These are phyloP conservation scores for Aspergillus panamensis DNA, from an alignment of 495 filamentous ascomycete genomes.

Conservation along the genomic window DNA sequence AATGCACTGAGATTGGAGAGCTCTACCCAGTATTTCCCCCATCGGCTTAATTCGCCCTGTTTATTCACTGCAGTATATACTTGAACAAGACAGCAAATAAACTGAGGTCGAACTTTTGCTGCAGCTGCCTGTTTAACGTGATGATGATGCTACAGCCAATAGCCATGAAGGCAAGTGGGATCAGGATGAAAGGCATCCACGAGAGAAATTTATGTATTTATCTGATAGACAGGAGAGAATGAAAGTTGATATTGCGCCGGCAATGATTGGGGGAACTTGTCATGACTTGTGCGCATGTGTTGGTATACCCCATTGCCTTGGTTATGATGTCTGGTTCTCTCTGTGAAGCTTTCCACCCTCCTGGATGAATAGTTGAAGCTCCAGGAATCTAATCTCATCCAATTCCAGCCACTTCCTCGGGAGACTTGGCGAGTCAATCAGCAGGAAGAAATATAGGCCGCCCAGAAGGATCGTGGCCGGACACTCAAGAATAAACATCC, in stretches of 20 bases:
- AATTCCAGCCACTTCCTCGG: conserved; percentile 23
- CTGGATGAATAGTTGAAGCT: conserved; percentile 30
- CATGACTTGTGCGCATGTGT: conserved; percentile 29
- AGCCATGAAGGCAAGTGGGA: too few relatives aligned
- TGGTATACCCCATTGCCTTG: conserved; percentile 26
- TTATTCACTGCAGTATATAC: conserved; percentile 21
- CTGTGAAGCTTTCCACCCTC: conserved; percentile 23
- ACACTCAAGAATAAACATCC: conserved; percentile 70
- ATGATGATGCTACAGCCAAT: too few relatives aligned
- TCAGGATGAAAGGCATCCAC: conserved; percentile 36
- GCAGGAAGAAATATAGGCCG: conserved; percentile 50
- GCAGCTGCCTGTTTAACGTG: too few relatives aligned
- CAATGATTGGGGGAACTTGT: conserved; percentile 29
- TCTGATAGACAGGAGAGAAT: conserved; percentile 32
- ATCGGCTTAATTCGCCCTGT: too few relatives aligned
- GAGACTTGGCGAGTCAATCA: conserved; percentile 26
- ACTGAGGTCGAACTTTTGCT: too few relatives aligned
- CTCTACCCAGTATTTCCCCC: too few relatives aligned
- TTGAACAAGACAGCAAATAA: too few relatives aligned
- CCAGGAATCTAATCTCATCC: conserved; percentile 29
- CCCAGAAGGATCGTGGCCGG: conserved; percentile 55
- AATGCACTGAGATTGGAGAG: too few relatives aligned
- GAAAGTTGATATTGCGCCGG: conserved; percentile 30
- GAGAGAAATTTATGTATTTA: conserved; percentile 34
- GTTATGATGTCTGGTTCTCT: conserved; percentile 30